Evolutionary conservation across 768 basidiomycete species (phyloP).

Genomic region (Boletus reticuloceps): DNA sequence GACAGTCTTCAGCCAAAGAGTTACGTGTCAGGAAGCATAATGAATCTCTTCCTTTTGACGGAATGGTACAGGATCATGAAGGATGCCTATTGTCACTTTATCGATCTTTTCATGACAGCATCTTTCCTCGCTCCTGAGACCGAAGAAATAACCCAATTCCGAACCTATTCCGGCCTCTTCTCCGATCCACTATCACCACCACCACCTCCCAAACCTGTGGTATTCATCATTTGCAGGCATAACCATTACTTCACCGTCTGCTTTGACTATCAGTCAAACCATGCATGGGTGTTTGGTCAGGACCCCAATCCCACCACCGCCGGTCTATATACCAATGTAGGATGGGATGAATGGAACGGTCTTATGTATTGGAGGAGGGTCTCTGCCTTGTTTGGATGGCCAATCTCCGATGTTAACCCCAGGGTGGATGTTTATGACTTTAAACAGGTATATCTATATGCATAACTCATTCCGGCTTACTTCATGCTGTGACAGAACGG

Average conservation of each 20-base stretch:
- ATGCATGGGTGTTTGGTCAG: constrained; percentile 3
- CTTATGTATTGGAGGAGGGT: not conserved
- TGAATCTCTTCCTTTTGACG: constrained; percentile 3
- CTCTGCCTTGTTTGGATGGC: too few relatives aligned
- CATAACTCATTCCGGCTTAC: too few relatives aligned
- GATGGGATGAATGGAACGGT: constrained; percentile 1
- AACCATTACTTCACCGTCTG: constrained; percentile 7
- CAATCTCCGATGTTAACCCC: too few relatives aligned
- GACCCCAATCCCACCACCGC: not conserved
- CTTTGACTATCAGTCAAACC: constrained; percentile 1
- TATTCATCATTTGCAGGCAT: constrained; percentile 1
- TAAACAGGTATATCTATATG: too few relatives aligned
- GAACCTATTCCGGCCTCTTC: not conserved
- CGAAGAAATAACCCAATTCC: not conserved
- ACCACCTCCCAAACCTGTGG: not conserved
- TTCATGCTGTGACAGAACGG: not conserved
- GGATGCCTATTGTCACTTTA: not conserved
- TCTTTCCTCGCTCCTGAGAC: not conserved
- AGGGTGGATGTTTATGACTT: too few relatives aligned
- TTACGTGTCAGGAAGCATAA: constrained; percentile 1
- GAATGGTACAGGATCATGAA: not conserved
- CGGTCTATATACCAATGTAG: not conserved
- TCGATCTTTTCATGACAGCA: constrained; percentile 1
- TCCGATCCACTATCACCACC: not conserved
- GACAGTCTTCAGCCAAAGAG: not conserved